phyloP scores from a whole-genome alignment of 306 rosid species.

The Abrus precatorius region DNA sequence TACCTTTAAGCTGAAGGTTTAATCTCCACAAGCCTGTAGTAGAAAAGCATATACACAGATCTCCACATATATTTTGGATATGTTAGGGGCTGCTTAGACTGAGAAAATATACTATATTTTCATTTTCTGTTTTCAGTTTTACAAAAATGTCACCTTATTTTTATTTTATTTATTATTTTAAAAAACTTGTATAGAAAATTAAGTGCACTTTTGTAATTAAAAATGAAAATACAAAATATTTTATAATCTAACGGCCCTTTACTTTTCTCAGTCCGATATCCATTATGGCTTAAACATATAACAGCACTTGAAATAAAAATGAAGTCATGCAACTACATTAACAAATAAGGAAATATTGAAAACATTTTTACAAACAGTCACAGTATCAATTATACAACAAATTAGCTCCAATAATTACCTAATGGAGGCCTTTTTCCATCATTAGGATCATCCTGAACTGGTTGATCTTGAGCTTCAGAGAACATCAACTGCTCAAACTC shows the following conservation, averaged over 20 bases:
- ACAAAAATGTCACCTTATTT: too few relatives aligned
- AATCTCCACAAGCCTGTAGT: background rate
- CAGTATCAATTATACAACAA: background rate
- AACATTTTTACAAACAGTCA: background rate
- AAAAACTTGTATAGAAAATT: too few relatives aligned
- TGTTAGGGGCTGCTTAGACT: background rate
- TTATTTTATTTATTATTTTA: too few relatives aligned
- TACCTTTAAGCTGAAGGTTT: background rate
- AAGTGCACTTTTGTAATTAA: too few relatives aligned
- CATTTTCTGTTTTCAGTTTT: too few relatives aligned
- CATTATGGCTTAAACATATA: background rate
- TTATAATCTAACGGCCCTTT: background rate
- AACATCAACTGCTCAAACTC: constrained; percentile 58
- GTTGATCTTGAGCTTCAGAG: constrained; percentile 44
- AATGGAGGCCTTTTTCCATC: constrained; percentile 19
- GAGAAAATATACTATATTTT: too few relatives aligned
- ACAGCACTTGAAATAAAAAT: constrained; percentile 3
- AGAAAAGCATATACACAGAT: background rate
- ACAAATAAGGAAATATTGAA: background rate
- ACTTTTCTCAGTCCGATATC: too few relatives aligned
- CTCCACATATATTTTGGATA: background rate
- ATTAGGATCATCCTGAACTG: constrained; percentile 8
- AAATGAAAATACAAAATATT: too few relatives aligned
- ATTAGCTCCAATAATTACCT: constrained; percentile 42
- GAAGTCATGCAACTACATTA: background rate